Percentiles rank a stretch among this genome's conserved stretches.
These are phyloP conservation scores for Corynascus novoguineensis DNA, from an alignment of 495 filamentous ascomycete genomes.

Conservation along the genomic window DNA sequence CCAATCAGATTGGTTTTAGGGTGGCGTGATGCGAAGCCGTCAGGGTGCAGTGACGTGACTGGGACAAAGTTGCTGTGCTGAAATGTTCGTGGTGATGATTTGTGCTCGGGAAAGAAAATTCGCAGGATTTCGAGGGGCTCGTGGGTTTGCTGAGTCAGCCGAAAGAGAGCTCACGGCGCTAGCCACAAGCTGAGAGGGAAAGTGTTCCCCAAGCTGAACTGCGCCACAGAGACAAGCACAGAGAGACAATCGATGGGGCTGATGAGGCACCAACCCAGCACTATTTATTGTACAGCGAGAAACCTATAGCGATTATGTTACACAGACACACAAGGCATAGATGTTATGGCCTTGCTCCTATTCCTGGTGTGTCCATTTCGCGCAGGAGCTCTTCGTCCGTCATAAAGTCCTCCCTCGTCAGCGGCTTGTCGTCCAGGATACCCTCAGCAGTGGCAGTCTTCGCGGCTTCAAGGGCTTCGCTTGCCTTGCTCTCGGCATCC, in stretches of 20 bases:
- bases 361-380: neutral
- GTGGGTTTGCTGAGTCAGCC: conserved; percentile 22
- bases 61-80: conserved; percentile 32
- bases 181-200: no score
- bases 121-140: neutral
- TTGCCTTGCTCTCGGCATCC: neutral
- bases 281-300: conserved; percentile 7
- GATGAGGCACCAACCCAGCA: neutral
- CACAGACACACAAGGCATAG: neutral
- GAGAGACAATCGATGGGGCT: no score
- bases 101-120: conserved; percentile 27
- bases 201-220: no score
- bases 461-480: neutral
- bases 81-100: conserved; percentile 39
- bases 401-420: conserved; percentile 12
- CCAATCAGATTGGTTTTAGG: conserved; percentile 16
- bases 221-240: no score
- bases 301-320: conserved; percentile 7
- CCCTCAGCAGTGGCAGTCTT: neutral
- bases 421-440: neutral
- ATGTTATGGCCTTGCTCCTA: neutral
- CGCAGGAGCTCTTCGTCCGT: conserved; percentile 7
- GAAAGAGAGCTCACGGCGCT: neutral
- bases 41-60: conserved; percentile 22
- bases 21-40: conserved; percentile 15